A percentile compares a stretch with the other conserved stretches of the same genome.
These are phyloP conservation scores for Aspergillus glaucus DNA, from an alignment of 2,329 filamentous ascomycete species.

Conservation along the genomic window DNA sequence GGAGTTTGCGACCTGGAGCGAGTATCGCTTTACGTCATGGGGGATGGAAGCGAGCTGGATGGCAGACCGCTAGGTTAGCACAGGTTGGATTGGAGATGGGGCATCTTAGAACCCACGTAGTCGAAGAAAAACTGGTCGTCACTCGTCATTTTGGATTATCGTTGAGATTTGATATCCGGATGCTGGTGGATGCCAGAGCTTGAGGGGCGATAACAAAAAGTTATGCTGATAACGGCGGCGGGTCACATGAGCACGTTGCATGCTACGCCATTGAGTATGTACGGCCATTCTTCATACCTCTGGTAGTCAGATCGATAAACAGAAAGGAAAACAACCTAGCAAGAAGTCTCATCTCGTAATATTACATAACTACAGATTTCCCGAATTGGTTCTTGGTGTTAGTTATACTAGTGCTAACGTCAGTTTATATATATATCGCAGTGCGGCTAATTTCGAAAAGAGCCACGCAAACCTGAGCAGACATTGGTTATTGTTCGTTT, in stretches of 20 bases:
- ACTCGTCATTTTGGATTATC: slow-evolving; percentile 57
- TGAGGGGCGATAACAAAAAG: slow-evolving; percentile 3
- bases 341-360: too few relatives aligned
- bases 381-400: too few relatives aligned
- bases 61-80: slow-evolving; percentile 8
- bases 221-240: slow-evolving; percentile 1
- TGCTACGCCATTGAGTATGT: neutral
- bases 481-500: too few relatives aligned
- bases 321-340: too few relatives aligned
- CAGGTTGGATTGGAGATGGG: neutral
- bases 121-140: slow-evolving; percentile 75
- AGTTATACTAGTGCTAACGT: too few relatives aligned
- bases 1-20: slow-evolving; percentile 66
- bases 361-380: too few relatives aligned
- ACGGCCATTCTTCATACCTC: too few relatives aligned
- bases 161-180: slow-evolving; percentile 5
- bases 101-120: slow-evolving; percentile 51
- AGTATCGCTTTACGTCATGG: slow-evolving; percentile 64
- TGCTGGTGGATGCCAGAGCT: neutral
- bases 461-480: too few relatives aligned
- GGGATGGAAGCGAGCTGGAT: slow-evolving; percentile 52
- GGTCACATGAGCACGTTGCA: slow-evolving; percentile 12
- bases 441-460: too few relatives aligned
- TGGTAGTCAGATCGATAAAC: too few relatives aligned
- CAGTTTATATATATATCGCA: too few relatives aligned